Evolutionary conservation across 2,329 filamentous ascomycete species (phyloP).

Genomic region (Tolypocladium pustulatum): DNA sequence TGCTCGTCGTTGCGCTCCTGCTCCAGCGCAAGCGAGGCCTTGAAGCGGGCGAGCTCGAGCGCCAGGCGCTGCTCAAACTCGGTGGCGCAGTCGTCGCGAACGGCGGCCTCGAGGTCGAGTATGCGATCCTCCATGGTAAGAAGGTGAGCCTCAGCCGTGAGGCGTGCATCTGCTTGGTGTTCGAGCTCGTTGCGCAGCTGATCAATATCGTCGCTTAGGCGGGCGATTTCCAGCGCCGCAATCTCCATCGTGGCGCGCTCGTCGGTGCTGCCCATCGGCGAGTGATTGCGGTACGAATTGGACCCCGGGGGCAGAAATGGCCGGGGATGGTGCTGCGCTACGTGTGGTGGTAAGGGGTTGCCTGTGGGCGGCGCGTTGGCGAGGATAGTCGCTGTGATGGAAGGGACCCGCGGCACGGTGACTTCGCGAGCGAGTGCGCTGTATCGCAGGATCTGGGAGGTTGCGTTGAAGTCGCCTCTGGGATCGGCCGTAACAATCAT

Average conservation of each 20-base stretch:
- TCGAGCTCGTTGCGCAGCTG: slow-evolving; percentile 59
- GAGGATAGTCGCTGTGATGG: slow-evolving; percentile 62
- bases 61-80: slow-evolving; percentile 77
- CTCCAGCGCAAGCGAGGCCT: slow-evolving; percentile 66
- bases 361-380: slow-evolving; percentile 19
- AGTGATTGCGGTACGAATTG: slow-evolving; percentile 25
- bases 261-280: slow-evolving; percentile 27
- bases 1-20: slow-evolving; percentile 73
- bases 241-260: slow-evolving; percentile 69
- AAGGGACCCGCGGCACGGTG: slow-evolving; percentile 80
- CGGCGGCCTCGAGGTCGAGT: slow-evolving; percentile 63
- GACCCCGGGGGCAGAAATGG: slow-evolving; percentile 30
- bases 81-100: slow-evolving; percentile 78
- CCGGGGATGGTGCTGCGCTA: slow-evolving; percentile 22
- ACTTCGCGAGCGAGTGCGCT: slow-evolving; percentile 87
- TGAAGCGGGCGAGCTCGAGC: slow-evolving; percentile 71
- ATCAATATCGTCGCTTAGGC: slow-evolving; percentile 64
- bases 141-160: slow-evolving; percentile 64
- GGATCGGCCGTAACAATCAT: slow-evolving; percentile 97
- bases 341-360: slow-evolving; percentile 17
- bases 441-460: slow-evolving; percentile 90
- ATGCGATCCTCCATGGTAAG: slow-evolving; percentile 57
- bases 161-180: slow-evolving; percentile 58
- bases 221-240: slow-evolving; percentile 68
- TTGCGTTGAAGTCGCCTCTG: slow-evolving; percentile 89